phyloP scores from a whole-genome alignment of 164 flowering plant genomes.

The Umbilicus rupestris region DNA sequence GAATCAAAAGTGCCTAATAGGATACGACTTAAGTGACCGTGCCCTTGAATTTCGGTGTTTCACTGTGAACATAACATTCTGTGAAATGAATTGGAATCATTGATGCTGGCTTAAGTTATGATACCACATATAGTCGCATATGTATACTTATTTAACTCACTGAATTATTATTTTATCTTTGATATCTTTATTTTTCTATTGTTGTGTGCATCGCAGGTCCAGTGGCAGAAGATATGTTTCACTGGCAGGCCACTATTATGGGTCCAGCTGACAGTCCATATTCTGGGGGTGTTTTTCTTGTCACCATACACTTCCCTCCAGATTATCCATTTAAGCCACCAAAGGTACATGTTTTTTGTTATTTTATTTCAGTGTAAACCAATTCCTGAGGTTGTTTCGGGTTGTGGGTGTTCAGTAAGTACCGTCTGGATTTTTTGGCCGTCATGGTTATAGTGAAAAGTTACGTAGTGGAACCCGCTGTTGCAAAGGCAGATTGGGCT shows the following conservation, averaged over 20 bases:
- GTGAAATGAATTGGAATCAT: no score
- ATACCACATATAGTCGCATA: no score
- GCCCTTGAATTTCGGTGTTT: background rate
- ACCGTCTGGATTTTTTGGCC: no score
- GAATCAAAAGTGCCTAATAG: background rate
- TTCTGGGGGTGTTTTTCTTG: slow-evolving; percentile 3
- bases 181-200: background rate
- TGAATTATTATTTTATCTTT: background rate
- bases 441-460: no score
- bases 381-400: no score
- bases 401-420: no score
- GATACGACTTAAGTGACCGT: background rate
- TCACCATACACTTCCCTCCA: slow-evolving; percentile 3
- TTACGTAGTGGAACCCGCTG: no score
- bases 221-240: slow-evolving; percentile 4
- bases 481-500: no score
- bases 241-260: slow-evolving; percentile 6
- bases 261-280: slow-evolving; percentile 6
- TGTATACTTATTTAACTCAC: no score
- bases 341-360: background rate
- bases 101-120: no score
- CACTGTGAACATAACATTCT: no score
- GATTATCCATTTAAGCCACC: slow-evolving; percentile 4
- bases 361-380: background rate
- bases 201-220: background rate